Conservation (phyloP, 495 filamentous ascomycete genomes). For the Penicilliopsis zonata region DNA sequence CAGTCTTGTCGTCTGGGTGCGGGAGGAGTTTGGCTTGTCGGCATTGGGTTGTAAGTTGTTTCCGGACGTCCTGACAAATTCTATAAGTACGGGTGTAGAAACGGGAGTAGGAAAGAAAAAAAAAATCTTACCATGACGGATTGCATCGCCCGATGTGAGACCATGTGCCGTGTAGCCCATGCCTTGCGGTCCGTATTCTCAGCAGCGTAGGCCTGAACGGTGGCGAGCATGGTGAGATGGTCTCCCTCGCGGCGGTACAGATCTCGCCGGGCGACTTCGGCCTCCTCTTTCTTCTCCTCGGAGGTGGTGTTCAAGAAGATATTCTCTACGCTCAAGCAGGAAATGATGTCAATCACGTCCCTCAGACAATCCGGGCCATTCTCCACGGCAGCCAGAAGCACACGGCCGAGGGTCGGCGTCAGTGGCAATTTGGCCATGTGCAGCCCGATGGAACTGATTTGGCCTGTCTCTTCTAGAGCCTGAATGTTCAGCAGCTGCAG, state of each 20-base stretch:
- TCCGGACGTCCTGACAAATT: slow-evolving; percentile 57
- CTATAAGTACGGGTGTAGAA: slow-evolving; percentile 3
- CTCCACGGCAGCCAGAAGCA: slow-evolving; percentile 67
- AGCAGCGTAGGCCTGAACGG: slow-evolving; percentile 68
- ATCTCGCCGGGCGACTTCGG: slow-evolving; percentile 58
- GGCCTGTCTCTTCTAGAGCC: slow-evolving; percentile 59
- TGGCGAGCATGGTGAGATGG: slow-evolving; percentile 72
- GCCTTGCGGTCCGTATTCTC: slow-evolving; percentile 60
- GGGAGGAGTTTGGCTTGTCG: slow-evolving; percentile 30
- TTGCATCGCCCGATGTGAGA: slow-evolving; percentile 76
- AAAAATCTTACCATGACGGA: slow-evolving; percentile 49
- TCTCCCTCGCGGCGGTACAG: slow-evolving; percentile 78
- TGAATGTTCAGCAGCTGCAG: slow-evolving; percentile 66
- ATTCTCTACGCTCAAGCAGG: slow-evolving; percentile 77
- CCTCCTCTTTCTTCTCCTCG: slow-evolving; percentile 71
- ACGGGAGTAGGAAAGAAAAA: background rate
- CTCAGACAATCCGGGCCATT: slow-evolving; percentile 56
- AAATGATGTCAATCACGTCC: slow-evolving; percentile 86
- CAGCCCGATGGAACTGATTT: slow-evolving; percentile 60
- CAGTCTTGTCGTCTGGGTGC: slow-evolving; percentile 4
- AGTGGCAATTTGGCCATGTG: slow-evolving; percentile 78
- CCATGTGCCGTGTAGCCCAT: slow-evolving; percentile 69
- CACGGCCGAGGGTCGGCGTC: slow-evolving; percentile 67
- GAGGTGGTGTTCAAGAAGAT: slow-evolving; percentile 71
- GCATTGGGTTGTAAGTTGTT: slow-evolving; percentile 66